Evolutionary conservation across 768 basidiomycete genomes (phyloP).

Genomic region (Trichaptum fuscoviolaceum): DNA sequence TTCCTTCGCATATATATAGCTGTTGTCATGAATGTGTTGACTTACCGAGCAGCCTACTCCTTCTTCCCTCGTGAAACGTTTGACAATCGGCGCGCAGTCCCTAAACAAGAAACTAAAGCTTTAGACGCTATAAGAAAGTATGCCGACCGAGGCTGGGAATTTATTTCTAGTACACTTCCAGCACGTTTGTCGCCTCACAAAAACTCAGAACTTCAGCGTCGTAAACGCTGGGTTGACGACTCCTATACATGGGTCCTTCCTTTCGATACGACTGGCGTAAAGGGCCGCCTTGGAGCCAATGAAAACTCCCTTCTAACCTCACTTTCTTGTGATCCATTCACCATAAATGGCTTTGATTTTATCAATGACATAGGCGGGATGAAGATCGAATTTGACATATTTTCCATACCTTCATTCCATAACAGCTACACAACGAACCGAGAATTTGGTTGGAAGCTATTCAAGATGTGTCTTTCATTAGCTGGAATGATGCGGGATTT

Average conservation of each 20-base stretch:
- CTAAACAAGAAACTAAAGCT: neutral
- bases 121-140: neutral
- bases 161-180: neutral
- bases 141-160: neutral
- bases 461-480: neutral
- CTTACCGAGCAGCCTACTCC: neutral
- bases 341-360: neutral
- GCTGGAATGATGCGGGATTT: neutral
- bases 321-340: neutral
- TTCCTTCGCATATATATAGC: neutral
- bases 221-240: neutral
- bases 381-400: neutral
- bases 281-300: neutral
- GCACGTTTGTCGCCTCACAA: neutral
- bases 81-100: neutral
- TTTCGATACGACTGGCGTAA: neutral
- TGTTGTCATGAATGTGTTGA: conserved; percentile 2
- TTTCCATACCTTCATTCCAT: neutral
- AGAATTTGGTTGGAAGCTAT: neutral
- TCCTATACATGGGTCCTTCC: neutral
- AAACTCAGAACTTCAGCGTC: neutral
- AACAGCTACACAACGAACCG: neutral
- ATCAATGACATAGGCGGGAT: neutral
- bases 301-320: neutral
- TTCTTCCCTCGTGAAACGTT: neutral